phyloP scores from a whole-genome alignment of 2,329 filamentous ascomycete species.

The Fusarium dimerum region DNA sequence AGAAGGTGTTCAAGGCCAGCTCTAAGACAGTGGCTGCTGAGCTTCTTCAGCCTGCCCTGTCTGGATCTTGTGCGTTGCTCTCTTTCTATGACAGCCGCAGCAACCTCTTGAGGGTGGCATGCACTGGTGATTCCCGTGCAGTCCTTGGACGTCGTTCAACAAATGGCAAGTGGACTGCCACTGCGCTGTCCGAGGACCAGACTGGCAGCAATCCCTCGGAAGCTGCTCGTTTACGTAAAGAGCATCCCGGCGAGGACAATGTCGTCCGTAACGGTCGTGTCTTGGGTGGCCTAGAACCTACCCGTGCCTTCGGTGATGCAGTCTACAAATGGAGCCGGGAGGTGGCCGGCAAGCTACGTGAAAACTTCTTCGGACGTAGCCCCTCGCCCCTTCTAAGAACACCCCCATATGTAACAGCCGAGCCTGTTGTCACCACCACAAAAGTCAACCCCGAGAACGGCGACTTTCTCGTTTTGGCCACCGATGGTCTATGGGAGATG shows the following conservation, averaged over 20 bases:
- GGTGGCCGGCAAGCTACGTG: conserved; percentile 78
- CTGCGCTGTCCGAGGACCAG: conserved; percentile 86
- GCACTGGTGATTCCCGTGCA: conserved; percentile 93
- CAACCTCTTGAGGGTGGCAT: conserved; percentile 88
- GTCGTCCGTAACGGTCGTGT: conserved; percentile 89
- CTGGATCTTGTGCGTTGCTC: conserved; percentile 93
- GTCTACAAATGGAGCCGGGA: conserved; percentile 95
- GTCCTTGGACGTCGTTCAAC: conserved; percentile 78
- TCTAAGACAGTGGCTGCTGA: conserved; percentile 91
- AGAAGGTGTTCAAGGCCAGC: conserved; percentile 85
- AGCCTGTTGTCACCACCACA: conserved; percentile 91
- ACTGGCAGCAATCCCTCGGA: conserved; percentile 89
- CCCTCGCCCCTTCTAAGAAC: conserved; percentile 79
- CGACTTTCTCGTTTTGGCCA: conserved; percentile 95
- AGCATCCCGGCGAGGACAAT: conserved; percentile 86
- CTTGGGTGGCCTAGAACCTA: conserved; percentile 88
- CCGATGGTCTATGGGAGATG: conserved; percentile 99
- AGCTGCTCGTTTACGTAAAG: conserved; percentile 75
- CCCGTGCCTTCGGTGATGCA: conserved; percentile 92
- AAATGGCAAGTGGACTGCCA: conserved; percentile 91
- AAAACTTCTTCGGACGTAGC: conserved; percentile 83
- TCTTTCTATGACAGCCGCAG: conserved; percentile 93
- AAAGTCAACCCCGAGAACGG: conserved; percentile 86
- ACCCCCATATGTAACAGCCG: conserved; percentile 95
- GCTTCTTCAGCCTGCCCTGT: conserved; percentile 86